Percentiles rank a stretch among this genome's conserved stretches.
Evolutionary conservation across 257 asterid species (phyloP).

Genomic region (Sherardia arvensis): DNA sequence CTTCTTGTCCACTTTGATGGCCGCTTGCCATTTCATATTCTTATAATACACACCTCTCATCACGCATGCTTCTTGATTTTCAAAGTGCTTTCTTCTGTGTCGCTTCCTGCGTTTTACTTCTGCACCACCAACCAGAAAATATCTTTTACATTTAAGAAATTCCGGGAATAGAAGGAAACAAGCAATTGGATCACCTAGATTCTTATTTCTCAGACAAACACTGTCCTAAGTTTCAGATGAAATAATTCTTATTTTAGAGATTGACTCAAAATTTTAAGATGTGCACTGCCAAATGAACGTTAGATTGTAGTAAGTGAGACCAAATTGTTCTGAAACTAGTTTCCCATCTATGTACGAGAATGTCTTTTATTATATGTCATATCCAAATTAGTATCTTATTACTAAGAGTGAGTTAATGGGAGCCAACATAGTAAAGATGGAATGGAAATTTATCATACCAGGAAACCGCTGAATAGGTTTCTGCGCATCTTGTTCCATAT

Average conservation of each 20-base stretch:
- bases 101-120: conserved; percentile 80
- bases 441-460: conserved; percentile 36
- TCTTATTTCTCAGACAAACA: too few species aligned
- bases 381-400: background rate
- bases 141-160: background rate
- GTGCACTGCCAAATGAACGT: background rate
- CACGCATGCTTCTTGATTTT: conserved; percentile 60
- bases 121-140: conserved; percentile 19
- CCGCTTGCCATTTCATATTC: conserved; percentile 99
- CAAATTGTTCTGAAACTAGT: background rate
- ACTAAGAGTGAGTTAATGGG: background rate
- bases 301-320: background rate
- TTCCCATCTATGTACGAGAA: background rate
- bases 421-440: background rate
- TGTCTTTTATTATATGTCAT: background rate
- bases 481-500: conserved; percentile 34
- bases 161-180: background rate
- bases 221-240: background rate
- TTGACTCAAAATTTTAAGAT: background rate
- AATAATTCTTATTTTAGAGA: background rate
- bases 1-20: conserved; percentile 90
- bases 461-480: conserved; percentile 35
- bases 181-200: background rate
- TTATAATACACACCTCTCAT: conserved; percentile 95
- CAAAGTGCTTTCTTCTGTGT: conserved; percentile 78